These are phyloP conservation scores for Corniculantispora saksenae DNA, from an alignment of 2,329 filamentous ascomycete species.

Conservation along the genomic window DNA sequence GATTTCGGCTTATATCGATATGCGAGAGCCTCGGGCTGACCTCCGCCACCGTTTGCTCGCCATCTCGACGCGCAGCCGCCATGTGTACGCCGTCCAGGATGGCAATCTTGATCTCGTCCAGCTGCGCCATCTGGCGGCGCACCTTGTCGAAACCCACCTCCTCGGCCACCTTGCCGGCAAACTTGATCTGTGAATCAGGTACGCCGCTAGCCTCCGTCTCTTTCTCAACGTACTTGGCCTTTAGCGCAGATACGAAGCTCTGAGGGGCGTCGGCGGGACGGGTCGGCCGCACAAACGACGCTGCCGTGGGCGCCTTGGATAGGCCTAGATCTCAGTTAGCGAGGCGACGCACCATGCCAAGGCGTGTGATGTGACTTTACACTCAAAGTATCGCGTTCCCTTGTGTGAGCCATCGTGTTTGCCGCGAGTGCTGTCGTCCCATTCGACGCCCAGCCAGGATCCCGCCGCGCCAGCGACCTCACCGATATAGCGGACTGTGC, in stretches of 20 bases:
- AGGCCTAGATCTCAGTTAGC: slow-evolving; percentile 47
- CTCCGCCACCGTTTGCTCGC: slow-evolving; percentile 43
- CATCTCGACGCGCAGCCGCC: slow-evolving; percentile 35
- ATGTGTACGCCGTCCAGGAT: slow-evolving; percentile 79
- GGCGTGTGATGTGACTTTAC: slow-evolving; percentile 45
- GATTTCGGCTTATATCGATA: slow-evolving; percentile 81
- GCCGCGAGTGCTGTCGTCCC: slow-evolving; percentile 83
- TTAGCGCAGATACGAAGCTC: slow-evolving; percentile 77
- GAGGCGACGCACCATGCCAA: neutral
- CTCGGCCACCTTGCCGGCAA: slow-evolving; percentile 82
- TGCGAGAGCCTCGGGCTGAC: slow-evolving; percentile 71
- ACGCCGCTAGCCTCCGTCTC: slow-evolving; percentile 34
- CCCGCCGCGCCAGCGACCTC: slow-evolving; percentile 73
- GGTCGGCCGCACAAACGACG: slow-evolving; percentile 82
- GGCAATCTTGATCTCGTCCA: slow-evolving; percentile 77
- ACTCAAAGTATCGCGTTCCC: slow-evolving; percentile 78
- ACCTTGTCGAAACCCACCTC: slow-evolving; percentile 97
- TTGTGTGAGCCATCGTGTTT: slow-evolving; percentile 89
- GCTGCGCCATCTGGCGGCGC: slow-evolving; percentile 71
- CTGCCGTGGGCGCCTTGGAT: slow-evolving; percentile 67
- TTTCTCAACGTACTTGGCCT: slow-evolving; percentile 73
- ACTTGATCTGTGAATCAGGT: slow-evolving; percentile 53
- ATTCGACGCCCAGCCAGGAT: slow-evolving; percentile 91
- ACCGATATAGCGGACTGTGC: slow-evolving; percentile 84
- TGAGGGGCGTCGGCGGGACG: slow-evolving; percentile 67